A percentile compares a stretch with the other conserved stretches of the same genome.
Conservation (phyloP, 208 protist species). For the Acanthamoeba lenticulata region DNA sequence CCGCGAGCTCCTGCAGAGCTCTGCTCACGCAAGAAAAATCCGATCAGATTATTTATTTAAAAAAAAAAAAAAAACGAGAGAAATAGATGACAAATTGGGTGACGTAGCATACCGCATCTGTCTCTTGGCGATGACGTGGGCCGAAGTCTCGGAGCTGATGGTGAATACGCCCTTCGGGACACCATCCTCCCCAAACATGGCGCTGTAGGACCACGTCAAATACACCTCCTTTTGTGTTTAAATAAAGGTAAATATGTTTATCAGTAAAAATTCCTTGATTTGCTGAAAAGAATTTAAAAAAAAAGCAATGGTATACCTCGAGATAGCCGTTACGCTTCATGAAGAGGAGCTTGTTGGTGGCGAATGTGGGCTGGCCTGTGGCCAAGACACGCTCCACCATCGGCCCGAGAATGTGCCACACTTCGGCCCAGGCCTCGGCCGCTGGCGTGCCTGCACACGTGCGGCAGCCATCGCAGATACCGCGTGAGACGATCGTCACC, state of each 20-base stretch:
- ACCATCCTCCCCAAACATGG: neutral
- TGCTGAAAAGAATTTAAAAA: neutral
- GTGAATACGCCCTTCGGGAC: neutral
- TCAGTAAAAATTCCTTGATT: neutral
- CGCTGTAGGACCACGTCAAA: neutral
- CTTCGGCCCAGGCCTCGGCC: neutral
- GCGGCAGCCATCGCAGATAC: too few relatives aligned
- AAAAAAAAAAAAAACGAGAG: too few relatives aligned
- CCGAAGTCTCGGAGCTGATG: neutral
- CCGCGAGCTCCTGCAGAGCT: neutral
- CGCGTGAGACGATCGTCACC: too few relatives aligned
- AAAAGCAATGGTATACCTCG: neutral
- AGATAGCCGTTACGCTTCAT: conserved; percentile 54
- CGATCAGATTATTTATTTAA: too few relatives aligned
- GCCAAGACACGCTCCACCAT: neutral
- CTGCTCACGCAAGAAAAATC: neutral
- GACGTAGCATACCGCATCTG: neutral
- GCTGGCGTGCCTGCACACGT: conserved; percentile 24
- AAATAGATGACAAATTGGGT: neutral
- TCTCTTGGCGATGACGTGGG: neutral
- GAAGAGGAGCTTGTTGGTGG: neutral
- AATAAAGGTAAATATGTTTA: neutral
- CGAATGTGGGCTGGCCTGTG: neutral
- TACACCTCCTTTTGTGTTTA: neutral
- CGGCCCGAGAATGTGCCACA: conserved; percentile 20